Evolutionary conservation across 331 rosid species (phyloP), one percentile per base, ranked within the genome.

Genomic region (Cydonia oblonga): DNA sequence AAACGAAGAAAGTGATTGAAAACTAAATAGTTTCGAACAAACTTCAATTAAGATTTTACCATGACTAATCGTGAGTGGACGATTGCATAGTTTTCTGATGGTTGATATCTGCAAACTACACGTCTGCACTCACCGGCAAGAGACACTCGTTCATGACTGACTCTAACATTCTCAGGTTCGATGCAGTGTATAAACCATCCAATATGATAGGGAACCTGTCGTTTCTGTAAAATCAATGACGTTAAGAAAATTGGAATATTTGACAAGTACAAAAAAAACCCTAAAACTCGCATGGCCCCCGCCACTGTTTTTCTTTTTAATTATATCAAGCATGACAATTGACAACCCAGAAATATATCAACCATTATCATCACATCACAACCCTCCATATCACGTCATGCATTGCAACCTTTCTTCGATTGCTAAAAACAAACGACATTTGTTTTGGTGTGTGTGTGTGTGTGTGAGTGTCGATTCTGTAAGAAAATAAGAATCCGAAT

Each of bases 401-500:
- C 76, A 72, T 68, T 64, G 68, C 40, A 65, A 20, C n/a, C n/a
- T n/a, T n/a, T n/a, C n/a, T n/a, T n/a, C n/a, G n/a, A n/a, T n/a
- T n/a, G n/a, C n/a, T n/a, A n/a, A n/a, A n/a, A n/a, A n/a, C n/a
- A n/a, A n/a, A n/a, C n/a, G n/a, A n/a, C 44, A 19, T 80, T 58
- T 72, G 61, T 68, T 25, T 15, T 32, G 18, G 29, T 57, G 29
- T 4, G 29, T 12, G 12, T 11, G 53, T 68, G 58, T 28, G 30
- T 6, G 42, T 32, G 46, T 0, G 22, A 64, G 75, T 66, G 66
- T 76, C 38, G 81, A 72, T 66, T 76, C 5, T 44, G 72, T 64
- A 60, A 16, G 54, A 49, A 49, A 49, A 49, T 16, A 0, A 16
- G 88, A 83, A 83, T 83, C 85, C 35, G 87, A 84, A 89, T 82